These are phyloP conservation scores for Fusarium sp. DNA, from an alignment of 2,329 filamentous ascomycete genomes.

Conservation along the genomic window DNA sequence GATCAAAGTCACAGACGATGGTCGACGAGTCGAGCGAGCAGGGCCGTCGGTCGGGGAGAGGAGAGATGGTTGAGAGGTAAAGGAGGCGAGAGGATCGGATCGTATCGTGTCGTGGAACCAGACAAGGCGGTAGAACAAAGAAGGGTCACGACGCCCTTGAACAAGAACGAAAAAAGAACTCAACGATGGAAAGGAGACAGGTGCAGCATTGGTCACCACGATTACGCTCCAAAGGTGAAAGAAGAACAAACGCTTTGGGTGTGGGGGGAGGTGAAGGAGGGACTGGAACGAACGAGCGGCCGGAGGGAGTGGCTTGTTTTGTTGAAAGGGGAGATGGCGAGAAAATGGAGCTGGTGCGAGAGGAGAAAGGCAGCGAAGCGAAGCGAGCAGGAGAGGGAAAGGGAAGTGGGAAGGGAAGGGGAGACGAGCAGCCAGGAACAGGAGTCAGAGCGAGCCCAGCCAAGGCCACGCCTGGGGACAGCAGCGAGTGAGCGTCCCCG, in stretches of 20 bases:
- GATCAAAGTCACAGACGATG: conserved; percentile 5
- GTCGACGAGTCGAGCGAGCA: conserved; percentile 28
- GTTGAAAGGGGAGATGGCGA: conserved; percentile 57
- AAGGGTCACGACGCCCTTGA: conserved; percentile 37
- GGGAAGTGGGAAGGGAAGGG: conserved; percentile 45
- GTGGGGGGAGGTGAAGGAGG: conserved; percentile 54
- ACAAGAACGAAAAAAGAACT: conserved; percentile 32
- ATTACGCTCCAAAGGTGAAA: conserved; percentile 35
- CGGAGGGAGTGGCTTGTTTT: conserved; percentile 58
- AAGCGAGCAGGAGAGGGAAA: conserved; percentile 46
- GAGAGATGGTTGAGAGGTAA: not conserved
- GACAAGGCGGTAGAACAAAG: conserved; percentile 36
- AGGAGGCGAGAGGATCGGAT: conserved; percentile 9
- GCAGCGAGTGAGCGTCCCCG: conserved; percentile 34
- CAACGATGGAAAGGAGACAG: conserved; percentile 41
- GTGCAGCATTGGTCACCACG: conserved; percentile 39
- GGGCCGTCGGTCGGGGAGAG: conserved; percentile 26
- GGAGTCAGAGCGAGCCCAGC: conserved; percentile 25
- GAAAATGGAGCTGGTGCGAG: conserved; percentile 39
- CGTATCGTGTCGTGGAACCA: conserved; percentile 38
- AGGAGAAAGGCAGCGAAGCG: conserved; percentile 41
- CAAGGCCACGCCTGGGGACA: conserved; percentile 25
- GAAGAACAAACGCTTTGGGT: conserved; percentile 49
- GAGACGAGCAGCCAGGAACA: conserved; percentile 35
- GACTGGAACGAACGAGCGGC: conserved; percentile 59